Evolutionary conservation across 2,329 filamentous ascomycete species (phyloP), one percentile per base, ranked within the genome.

Genomic region (Talaromyces sp.): DNA sequence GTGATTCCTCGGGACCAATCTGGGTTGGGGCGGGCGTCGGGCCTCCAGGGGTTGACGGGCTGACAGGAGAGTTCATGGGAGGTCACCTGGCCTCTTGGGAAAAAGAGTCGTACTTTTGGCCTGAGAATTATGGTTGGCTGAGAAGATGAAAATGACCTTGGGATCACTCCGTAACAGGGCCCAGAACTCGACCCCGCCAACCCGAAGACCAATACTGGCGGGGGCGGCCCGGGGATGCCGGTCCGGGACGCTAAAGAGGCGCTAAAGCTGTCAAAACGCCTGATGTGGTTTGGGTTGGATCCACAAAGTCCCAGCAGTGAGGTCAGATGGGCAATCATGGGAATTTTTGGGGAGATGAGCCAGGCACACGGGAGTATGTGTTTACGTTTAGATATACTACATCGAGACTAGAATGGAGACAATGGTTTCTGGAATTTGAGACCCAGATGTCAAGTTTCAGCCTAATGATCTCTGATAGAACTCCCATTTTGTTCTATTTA

Each of bases 301-400:
- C 44, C 52, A 51, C 45, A 24, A 16, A 17, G 39, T 45, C 58
- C 60, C 54, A 49, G 45, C 44, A 41, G 50, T 49, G 52, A 41
- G 61, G 59, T 52, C 53, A 51, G 54, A 55, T 56, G 58, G 50
- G 51, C 51, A 56, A 63, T 62, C 61, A 56, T 54, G 42, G 10
- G 19, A 27, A 10, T 43, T 36, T 27, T 32, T 14, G 4, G 40
- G n/a, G 39, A 20, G 24, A 20, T 6, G 4, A 9, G 24, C 40
- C 47, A 54, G 51, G 47, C 40, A 50, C 47, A 45, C n/a, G n/a
- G n/a, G n/a, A n/a, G 9, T 27, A 27, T 27, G 4, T 9, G 24
- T 27, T 9, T 27, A 9, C 9, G 4, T 27, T 4, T 27, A 27
- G 24, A 27, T 27, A 27, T 27, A 27, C 5, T 5, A 27, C 24